Evolutionary conservation across 306 rosid genomes (phyloP), one percentile per base, ranked within the genome.

Genomic region (Vicia villosa): DNA sequence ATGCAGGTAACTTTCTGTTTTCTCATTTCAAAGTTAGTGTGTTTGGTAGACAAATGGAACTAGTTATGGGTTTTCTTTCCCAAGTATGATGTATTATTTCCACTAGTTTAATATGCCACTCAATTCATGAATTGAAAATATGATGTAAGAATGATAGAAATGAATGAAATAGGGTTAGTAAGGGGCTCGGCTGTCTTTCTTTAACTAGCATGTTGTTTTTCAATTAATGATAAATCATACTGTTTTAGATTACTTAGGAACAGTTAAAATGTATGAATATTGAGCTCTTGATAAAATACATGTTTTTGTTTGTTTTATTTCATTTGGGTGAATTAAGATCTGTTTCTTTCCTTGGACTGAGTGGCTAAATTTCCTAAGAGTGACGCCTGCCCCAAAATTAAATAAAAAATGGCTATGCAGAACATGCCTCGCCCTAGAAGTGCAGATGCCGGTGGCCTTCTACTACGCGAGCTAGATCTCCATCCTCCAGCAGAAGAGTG

Each of bases 401-500:
- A 64, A 56, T 58, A 43, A 21, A 64, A 70, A 63, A 52, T 21
- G 66, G 47, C 37, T 72, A 15, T 52, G 45, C 81, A 90, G 98
- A 83, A 90, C 80, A 94, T 94, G 96, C 96, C 98, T 56, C 90
- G 95, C 74, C 95, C 97, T 71, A 85, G 95, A 88, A 95, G 92
- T 75, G 92, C 97, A 30, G 97, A 90, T 83, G 97, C 95, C 66
- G 96, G 97, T 76, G 96, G 97, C 70, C 84, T 88, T 64, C 83
- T 94, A 74, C 91, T 94, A 58, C 90, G 97, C 47, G 97, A 94
- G 76, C 88, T 94, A 74, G 96, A 94, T 78, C 97, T 94, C 64
- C 92, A 88, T 69, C 97, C 98, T 68, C 98, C 98, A 36, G 90
- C 97, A 11, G 98, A 90, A 78, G 98, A 94, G 84, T 94, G 98